Conservation (phyloP, 2,329 filamentous ascomycete species). For the Dryadomyces quercivorus region DNA sequence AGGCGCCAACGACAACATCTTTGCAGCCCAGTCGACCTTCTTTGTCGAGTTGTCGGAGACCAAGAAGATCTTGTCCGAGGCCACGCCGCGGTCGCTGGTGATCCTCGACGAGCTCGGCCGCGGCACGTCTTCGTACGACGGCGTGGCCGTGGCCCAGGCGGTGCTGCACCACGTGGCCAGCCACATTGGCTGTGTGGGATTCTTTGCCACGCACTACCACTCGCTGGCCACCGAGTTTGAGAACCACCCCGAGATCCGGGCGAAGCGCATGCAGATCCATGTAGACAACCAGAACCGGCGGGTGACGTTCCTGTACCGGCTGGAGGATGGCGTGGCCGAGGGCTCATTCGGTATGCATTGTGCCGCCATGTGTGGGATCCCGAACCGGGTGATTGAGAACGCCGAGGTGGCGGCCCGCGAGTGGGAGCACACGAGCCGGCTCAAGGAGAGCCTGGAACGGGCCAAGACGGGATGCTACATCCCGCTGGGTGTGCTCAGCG, state of each 20-base stretch:
- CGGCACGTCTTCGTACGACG: slow-evolving; percentile 90
- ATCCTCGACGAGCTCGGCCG: slow-evolving; percentile 95
- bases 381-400: slow-evolving; percentile 65
- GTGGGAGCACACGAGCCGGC: slow-evolving; percentile 88
- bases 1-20: slow-evolving; percentile 97
- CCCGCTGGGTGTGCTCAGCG: slow-evolving; percentile 75
- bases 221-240: slow-evolving; percentile 85
- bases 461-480: slow-evolving; percentile 71
- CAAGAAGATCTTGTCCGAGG: slow-evolving; percentile 93
- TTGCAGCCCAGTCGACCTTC: slow-evolving; percentile 94
- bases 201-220: slow-evolving; percentile 97
- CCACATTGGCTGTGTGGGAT: slow-evolving; percentile 85
- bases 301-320: slow-evolving; percentile 94
- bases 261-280: slow-evolving; percentile 86
- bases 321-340: slow-evolving; percentile 88
- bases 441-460: slow-evolving; percentile 79
- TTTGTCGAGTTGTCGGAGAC: slow-evolving; percentile 96
- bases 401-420: slow-evolving; percentile 81
- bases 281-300: slow-evolving; percentile 73
- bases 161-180: slow-evolving; percentile 93
- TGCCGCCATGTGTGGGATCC: slow-evolving; percentile 94
- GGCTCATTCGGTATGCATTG: slow-evolving; percentile 99
- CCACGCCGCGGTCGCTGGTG: slow-evolving; percentile 84
- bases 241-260: slow-evolving; percentile 72
- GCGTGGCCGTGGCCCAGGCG: slow-evolving; percentile 89